Conservation (phyloP, 1,139 yeast genomes). For the Nakaseomyces delphensis region DNA sequence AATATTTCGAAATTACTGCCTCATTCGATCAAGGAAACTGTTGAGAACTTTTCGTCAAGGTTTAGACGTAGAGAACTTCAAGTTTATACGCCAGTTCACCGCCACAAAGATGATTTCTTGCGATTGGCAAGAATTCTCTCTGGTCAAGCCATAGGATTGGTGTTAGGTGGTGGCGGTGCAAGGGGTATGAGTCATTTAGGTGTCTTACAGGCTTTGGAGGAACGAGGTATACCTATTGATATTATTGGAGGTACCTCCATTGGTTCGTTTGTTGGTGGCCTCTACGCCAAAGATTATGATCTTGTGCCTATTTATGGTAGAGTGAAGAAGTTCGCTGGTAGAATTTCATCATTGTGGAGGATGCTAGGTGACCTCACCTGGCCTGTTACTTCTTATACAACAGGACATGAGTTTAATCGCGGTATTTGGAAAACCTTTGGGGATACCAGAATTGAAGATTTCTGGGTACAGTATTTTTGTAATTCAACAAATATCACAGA, state of each 20-base stretch:
- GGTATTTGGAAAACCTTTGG: constrained; percentile 97
- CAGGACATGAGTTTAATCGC: constrained; percentile 94
- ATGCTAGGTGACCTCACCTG: constrained; percentile 75
- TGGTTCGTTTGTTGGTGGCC: constrained; percentile 91
- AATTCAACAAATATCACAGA: constrained; percentile 96
- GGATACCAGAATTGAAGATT: constrained; percentile 85
- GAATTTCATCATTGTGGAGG: constrained; percentile 84
- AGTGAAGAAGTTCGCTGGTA: constrained; percentile 74
- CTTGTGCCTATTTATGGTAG: constrained; percentile 85
- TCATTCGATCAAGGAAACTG: constrained; percentile 29
- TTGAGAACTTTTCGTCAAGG: constrained; percentile 30
- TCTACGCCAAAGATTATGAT: constrained; percentile 88
- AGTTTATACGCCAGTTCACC: constrained; percentile 41
- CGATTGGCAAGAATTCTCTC: constrained; percentile 82
- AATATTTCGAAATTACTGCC: constrained; percentile 28
- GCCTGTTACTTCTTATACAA: constrained; percentile 88
- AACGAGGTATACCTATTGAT: constrained; percentile 88
- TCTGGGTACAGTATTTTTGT: constrained; percentile 83
- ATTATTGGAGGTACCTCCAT: constrained; percentile 94
- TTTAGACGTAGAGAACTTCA: constrained; percentile 23
- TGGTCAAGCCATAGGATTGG: constrained; percentile 89
- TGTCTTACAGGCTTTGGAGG: constrained; percentile 85
- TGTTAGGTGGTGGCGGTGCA: constrained; percentile 97
- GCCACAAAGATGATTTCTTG: constrained; percentile 80
- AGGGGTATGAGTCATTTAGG: constrained; percentile 92